phyloP scores from a whole-genome alignment of 176 grass and related monocot species.

The Themeda triandra region DNA sequence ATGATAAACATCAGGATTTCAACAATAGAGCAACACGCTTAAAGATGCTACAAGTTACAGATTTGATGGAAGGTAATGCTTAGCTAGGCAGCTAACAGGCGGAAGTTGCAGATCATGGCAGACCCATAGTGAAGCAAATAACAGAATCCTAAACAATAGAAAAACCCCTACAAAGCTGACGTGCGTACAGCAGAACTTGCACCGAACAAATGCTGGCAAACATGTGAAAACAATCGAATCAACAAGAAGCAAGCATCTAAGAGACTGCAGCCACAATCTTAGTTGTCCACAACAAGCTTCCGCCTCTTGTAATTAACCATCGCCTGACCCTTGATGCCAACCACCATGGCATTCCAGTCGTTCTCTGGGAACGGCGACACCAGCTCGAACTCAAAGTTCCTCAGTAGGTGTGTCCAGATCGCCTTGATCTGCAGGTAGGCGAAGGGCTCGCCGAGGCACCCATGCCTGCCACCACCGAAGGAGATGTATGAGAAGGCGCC shows the following conservation, averaged over 20 bases:
- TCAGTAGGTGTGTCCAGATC: constrained; percentile 81
- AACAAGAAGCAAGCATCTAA: constrained; percentile 9
- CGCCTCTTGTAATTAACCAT: constrained; percentile 86
- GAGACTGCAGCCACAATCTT: neutral
- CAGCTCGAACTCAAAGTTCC: constrained; percentile 96
- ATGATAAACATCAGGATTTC: neutral
- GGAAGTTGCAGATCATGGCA: neutral
- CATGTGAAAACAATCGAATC: neutral
- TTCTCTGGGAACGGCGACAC: constrained; percentile 87
- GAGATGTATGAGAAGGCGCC: constrained; percentile 95
- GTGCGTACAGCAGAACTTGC: constrained; percentile 7
- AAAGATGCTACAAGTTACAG: neutral
- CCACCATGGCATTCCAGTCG: constrained; percentile 93
- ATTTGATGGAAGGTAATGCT: neutral
- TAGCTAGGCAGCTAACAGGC: neutral
- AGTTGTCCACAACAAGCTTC: constrained; percentile 67
- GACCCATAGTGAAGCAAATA: constrained; percentile 32
- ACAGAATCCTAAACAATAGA: constrained; percentile 35
- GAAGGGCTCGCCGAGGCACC: constrained; percentile 90
- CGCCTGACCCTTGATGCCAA: constrained; percentile 82
- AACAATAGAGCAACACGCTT: neutral
- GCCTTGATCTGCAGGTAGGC: constrained; percentile 98
- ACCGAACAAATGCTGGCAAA: constrained; percentile 35
- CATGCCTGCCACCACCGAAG: constrained; percentile 83
- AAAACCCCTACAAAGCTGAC: constrained; percentile 8